Conservation (phyloP, 331 rosid genomes). For the Cucumis variabilis region DNA sequence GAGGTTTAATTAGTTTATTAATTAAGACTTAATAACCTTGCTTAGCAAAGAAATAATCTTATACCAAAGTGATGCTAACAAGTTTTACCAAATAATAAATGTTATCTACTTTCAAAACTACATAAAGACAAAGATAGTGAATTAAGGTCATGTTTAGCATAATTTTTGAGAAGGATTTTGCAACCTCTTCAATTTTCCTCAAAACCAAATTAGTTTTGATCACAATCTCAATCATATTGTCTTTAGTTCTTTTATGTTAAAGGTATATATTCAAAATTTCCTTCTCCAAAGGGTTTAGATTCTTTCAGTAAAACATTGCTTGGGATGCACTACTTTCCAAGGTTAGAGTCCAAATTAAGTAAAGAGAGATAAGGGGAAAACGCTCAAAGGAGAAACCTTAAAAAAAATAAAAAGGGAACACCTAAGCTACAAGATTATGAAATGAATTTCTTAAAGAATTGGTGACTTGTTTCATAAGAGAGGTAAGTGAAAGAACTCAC, state of each 20-base stretch:
- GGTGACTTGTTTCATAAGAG: constrained; percentile 22
- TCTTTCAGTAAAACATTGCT: constrained; percentile 3
- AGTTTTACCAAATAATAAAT: constrained; percentile 16
- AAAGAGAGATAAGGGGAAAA: background rate
- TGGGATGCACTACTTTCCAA: constrained; percentile 5
- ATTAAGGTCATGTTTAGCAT: background rate
- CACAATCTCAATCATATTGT: background rate
- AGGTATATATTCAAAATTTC: constrained; percentile 3
- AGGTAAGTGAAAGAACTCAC: background rate
- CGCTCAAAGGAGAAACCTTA: background rate
- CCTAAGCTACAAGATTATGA: constrained; percentile 1
- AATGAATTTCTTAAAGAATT: background rate
- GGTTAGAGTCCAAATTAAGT: constrained; percentile 26
- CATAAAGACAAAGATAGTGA: background rate
- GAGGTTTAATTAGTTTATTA: background rate
- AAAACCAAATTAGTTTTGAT: background rate
- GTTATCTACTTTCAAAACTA: background rate
- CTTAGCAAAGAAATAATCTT: constrained; percentile 19
- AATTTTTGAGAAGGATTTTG: constrained; percentile 17
- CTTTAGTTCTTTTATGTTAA: background rate
- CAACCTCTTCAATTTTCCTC: constrained; percentile 23
- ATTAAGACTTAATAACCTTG: background rate
- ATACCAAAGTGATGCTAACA: constrained; percentile 1
- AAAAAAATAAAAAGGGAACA: background rate
- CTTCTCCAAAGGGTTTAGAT: background rate